Conservation (phyloP, 2,329 filamentous ascomycete genomes). For the Trichoderma sp. region DNA sequence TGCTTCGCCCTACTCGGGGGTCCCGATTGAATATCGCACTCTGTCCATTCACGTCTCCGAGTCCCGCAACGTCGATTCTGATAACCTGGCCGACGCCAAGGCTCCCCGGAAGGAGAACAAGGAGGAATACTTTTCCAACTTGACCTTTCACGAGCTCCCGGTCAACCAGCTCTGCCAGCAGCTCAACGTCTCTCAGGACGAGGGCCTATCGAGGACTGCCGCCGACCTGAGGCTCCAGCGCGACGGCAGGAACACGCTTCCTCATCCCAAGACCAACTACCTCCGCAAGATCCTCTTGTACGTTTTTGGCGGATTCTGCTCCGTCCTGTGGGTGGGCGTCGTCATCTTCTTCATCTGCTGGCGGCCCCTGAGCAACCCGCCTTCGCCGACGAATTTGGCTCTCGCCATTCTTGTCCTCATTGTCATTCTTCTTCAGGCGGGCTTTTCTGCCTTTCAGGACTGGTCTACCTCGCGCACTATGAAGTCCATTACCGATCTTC, state of each 20-base stretch:
- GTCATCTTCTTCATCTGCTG: slow-evolving; percentile 54
- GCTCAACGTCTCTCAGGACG: slow-evolving; percentile 41
- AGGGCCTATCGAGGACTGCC: slow-evolving; percentile 42
- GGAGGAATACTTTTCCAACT: slow-evolving; percentile 49
- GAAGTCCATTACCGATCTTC: slow-evolving; percentile 50
- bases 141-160: slow-evolving; percentile 44
- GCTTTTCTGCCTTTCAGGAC: slow-evolving; percentile 52
- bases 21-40: slow-evolving; percentile 47
- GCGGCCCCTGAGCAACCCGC: slow-evolving; percentile 50
- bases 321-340: slow-evolving; percentile 50
- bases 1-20: slow-evolving; percentile 41
- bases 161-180: slow-evolving; percentile 44
- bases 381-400: slow-evolving; percentile 48
- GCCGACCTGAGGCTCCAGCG: slow-evolving; percentile 42
- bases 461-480: slow-evolving; percentile 52
- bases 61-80: slow-evolving; percentile 39
- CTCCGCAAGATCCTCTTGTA: slow-evolving; percentile 46
- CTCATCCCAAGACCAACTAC: slow-evolving; percentile 48
- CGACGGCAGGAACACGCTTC: slow-evolving; percentile 48
- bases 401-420: slow-evolving; percentile 51
- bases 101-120: slow-evolving; percentile 38
- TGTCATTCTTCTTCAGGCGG: slow-evolving; percentile 51
- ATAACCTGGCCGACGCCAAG: slow-evolving; percentile 32
- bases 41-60: slow-evolving; percentile 46
- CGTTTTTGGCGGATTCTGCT: slow-evolving; percentile 53